Evolutionary conservation across 179 eudicot genomes (phyloP).

Genomic region (Corrigiola litoralis): DNA sequence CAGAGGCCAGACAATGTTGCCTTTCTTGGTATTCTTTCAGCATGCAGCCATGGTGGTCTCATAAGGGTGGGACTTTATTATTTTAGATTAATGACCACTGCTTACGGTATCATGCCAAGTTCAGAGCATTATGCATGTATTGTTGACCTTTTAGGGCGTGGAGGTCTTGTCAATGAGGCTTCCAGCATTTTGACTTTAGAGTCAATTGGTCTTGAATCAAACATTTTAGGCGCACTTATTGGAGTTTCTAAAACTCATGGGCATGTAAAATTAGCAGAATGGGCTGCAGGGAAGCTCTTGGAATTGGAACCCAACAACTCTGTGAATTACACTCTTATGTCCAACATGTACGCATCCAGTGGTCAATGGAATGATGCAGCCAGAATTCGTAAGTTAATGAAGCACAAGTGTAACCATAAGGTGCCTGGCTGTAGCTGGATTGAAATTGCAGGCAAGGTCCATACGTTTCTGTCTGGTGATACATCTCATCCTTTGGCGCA

Average conservation of each 20-base stretch:
- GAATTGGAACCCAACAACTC: constrained; percentile 34
- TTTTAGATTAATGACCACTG: constrained; percentile 38
- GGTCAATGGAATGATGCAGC: constrained; percentile 52
- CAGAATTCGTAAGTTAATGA: constrained; percentile 42
- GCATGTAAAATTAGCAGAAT: constrained; percentile 44
- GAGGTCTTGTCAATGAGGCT: constrained; percentile 44
- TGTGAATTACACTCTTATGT: constrained; percentile 47
- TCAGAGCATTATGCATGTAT: constrained; percentile 54
- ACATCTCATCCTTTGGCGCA: constrained; percentile 14
- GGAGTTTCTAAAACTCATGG: constrained; percentile 47
- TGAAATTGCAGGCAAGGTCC: constrained; percentile 29
- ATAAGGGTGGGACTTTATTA: constrained; percentile 41
- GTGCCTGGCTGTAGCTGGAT: constrained; percentile 54
- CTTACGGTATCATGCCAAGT: constrained; percentile 33
- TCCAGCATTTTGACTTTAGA: constrained; percentile 27
- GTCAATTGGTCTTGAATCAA: constrained; percentile 27
- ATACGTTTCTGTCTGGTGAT: constrained; percentile 29
- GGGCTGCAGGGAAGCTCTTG: constrained; percentile 48
- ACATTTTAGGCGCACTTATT: constrained; percentile 41
- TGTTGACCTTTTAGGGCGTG: constrained; percentile 47
- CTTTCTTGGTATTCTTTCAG: constrained; percentile 53
- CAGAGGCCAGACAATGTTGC: constrained; percentile 39
- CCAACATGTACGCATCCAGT: constrained; percentile 45
- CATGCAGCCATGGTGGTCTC: constrained; percentile 53
- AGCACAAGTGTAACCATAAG: constrained; percentile 25